These are phyloP conservation scores for Colletotrichum cordylinicola DNA, from an alignment of 2,329 filamentous ascomycete species.

Conservation along the genomic window DNA sequence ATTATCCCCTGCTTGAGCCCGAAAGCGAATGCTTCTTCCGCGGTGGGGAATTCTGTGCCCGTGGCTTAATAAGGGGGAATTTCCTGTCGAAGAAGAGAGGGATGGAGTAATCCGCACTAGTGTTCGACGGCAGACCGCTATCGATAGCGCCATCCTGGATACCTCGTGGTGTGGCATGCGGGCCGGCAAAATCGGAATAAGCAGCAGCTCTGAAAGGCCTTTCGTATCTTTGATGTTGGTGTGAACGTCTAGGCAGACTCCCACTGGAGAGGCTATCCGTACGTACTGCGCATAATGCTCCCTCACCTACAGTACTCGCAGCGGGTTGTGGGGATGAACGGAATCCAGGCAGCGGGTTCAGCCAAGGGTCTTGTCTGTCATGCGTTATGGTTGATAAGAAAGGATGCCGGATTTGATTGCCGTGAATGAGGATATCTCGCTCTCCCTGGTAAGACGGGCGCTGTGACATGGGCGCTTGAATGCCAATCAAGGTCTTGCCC, in stretches of 20 bases:
- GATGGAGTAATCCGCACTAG: conserved; percentile 1
- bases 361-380: background rate
- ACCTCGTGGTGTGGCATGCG: conserved; percentile 15
- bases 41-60: background rate
- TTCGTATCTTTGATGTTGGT: background rate
- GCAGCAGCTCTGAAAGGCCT: background rate
- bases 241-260: background rate
- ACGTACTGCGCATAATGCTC: background rate
- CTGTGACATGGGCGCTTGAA: background rate
- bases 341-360: background rate
- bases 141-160: conserved; percentile 18
- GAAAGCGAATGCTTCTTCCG: conserved; percentile 14
- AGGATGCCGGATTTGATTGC: conserved; percentile 3
- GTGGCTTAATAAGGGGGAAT: background rate
- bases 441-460: background rate
- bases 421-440: background rate
- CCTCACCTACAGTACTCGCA: background rate
- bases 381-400: background rate
- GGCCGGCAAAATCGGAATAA: conserved; percentile 11
- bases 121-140: conserved; percentile 4
- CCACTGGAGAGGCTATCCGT: background rate
- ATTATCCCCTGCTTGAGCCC: background rate
- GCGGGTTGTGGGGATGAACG: conserved; percentile 10
- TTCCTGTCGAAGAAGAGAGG: background rate
- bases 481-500: background rate